Base-by-base conservation (phyloP, 2,329 filamentous ascomycete genomes). In the Fusarium siculi region DNA sequence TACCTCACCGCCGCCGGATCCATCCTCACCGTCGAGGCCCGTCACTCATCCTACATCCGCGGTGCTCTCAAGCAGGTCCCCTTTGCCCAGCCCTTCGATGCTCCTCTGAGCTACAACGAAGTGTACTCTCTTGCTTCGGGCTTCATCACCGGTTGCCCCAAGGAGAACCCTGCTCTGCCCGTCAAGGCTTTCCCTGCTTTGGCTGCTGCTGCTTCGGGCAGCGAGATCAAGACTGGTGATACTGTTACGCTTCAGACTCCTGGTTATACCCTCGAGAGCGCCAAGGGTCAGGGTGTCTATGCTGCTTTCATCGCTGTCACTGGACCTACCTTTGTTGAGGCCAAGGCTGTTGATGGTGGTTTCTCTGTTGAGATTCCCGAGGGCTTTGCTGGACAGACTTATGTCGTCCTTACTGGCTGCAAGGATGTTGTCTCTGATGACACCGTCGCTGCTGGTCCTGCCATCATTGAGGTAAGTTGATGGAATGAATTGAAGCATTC, bases 61-160 rank as follows among this genome's bases (percentile, higher is more conserved):
- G 80, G 82, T 36, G 82, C 82, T 15, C 80, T 86, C 23, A 80
- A 82, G 54, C 78, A 89, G 74, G 79, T 80, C 9, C 88, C 90
- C 5, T 90, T 89, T 76, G 83, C 90, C 2, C 85, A 89, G 72
- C 81, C 90, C 12, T 91, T 91, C 71, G 91, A 92, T 71, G 84
- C 86, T 30, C 88, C 90, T 0, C 84, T 92, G 42, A 80, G 82
- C 72, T 84, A 88, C 77, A 86, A 91, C 79, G 81, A 87, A 75
- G 89, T 93, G 53, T 91, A 86, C 84, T 90, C 90, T 7, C 85
- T 93, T n/a, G 90, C 91, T 1, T 85, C 89, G 0, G 83, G 84
- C 61, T 92, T 92, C 81, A 91, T 93, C 79, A 84, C 80, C 9
- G 36, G 46, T 80, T 92, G 90, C 80, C 89, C 91, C 4, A 70